phyloP scores from a whole-genome alignment of 495 filamentous ascomycete genomes.

The Aspergillus egyptiacus region DNA sequence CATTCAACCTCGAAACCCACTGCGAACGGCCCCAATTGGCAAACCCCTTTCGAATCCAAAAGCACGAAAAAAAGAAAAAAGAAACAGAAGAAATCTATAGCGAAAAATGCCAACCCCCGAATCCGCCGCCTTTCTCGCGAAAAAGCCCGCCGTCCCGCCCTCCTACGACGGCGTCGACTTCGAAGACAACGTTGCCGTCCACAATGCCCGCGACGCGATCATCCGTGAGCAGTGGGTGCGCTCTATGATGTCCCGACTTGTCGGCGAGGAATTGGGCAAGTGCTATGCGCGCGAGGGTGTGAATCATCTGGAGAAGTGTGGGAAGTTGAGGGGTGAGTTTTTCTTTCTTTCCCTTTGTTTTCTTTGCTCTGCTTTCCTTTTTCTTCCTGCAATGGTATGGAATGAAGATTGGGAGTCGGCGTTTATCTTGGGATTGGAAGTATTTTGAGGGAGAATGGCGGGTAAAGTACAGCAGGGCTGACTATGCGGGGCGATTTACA shows the following conservation, averaged over 20 bases:
- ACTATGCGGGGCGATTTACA: no score
- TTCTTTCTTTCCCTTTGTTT: conserved; percentile 3
- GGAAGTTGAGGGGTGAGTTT: conserved; percentile 70
- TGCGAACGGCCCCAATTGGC: no score
- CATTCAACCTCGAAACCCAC: no score
- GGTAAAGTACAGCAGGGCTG: no score
- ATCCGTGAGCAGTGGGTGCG: conserved; percentile 96
- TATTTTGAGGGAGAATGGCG: background rate
- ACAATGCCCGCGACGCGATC: conserved; percentile 90
- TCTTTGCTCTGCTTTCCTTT: background rate
- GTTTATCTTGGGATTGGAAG: background rate
- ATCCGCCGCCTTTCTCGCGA: conserved; percentile 83
- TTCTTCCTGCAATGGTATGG: background rate
- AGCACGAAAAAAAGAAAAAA: background rate
- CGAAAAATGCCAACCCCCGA: conserved; percentile 85
- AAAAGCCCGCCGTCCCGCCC: conserved; percentile 88
- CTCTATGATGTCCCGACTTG: conserved; percentile 92
- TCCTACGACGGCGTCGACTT: conserved; percentile 97
- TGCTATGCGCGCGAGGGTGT: conserved; percentile 93
- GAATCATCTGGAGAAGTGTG: conserved; percentile 97
- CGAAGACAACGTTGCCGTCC: conserved; percentile 81
- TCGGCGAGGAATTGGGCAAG: conserved; percentile 90
- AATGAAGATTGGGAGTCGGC: no score
- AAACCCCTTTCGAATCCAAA: no score
- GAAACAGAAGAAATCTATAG: no score